phyloP scores from a whole-genome alignment of 2,329 filamentous ascomycete genomes.

The Colletotrichum lentis region DNA sequence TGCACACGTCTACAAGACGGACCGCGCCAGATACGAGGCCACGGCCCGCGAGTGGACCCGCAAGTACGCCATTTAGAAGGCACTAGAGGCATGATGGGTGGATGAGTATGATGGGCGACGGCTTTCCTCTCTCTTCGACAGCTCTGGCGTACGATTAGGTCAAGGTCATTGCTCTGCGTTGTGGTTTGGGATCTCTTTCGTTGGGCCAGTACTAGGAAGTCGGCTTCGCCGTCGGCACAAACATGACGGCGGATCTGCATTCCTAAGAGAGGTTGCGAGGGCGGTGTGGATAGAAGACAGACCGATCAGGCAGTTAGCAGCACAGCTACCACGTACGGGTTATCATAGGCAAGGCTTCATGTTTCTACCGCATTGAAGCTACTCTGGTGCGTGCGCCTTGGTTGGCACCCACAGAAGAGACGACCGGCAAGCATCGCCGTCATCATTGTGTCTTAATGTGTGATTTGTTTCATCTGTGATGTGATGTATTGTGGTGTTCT shows the following conservation, averaged over 20 bases:
- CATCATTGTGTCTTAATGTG: not conserved
- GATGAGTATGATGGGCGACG: constrained; percentile 34
- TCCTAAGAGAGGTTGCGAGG: constrained; percentile 34
- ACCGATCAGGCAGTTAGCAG: constrained; percentile 49
- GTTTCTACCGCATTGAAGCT: constrained; percentile 46
- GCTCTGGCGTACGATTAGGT: constrained; percentile 37
- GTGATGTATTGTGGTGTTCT: not conserved
- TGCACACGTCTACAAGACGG: constrained; percentile 99
- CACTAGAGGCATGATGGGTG: constrained; percentile 35
- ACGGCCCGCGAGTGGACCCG: constrained; percentile 98
- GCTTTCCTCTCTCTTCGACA: constrained; percentile 36
- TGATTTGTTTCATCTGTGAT: not conserved
- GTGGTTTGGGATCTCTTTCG: constrained; percentile 37
- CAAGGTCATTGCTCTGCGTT: constrained; percentile 38
- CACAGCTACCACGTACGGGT: constrained; percentile 48
- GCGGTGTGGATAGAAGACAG: constrained; percentile 42
- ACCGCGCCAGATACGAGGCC: constrained; percentile 93
- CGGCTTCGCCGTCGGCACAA: constrained; percentile 13
- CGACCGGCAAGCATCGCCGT: constrained; percentile 9
- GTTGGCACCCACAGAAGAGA: constrained; percentile 31
- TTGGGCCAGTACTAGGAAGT: constrained; percentile 23
- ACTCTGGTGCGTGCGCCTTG: constrained; percentile 42
- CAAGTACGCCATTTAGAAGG: constrained; percentile 89
- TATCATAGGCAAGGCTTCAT: constrained; percentile 51
- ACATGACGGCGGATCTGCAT: constrained; percentile 15